Percentiles rank a stretch among this genome's conserved stretches.
Evolutionary conservation across 179 eudicot species (phyloP).

Genomic region (Beta lomatogona): DNA sequence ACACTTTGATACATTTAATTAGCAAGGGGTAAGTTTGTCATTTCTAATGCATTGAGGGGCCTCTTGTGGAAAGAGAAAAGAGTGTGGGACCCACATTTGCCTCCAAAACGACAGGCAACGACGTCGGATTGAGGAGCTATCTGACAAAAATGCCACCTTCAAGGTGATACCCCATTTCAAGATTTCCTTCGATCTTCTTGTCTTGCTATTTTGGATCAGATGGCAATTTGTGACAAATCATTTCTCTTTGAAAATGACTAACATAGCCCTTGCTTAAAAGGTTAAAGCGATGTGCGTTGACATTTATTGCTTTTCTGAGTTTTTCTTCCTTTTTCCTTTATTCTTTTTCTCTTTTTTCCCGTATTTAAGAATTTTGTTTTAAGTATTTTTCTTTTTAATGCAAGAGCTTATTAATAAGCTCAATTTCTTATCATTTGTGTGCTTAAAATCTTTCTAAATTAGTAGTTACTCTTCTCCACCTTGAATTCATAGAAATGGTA

Average conservation of each 20-base stretch:
- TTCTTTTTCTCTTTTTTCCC: background rate
- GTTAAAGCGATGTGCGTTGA: slow-evolving; percentile 23
- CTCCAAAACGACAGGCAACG: slow-evolving; percentile 44
- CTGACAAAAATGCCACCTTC: slow-evolving; percentile 40
- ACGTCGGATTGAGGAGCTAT: slow-evolving; percentile 40
- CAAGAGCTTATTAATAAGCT: no score
- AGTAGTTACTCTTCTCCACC: no score
- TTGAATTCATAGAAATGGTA: no score
- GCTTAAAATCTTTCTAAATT: no score
- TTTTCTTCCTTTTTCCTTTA: background rate
- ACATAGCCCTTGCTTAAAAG: slow-evolving; percentile 14
- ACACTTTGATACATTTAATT: background rate
- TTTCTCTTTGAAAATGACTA: slow-evolving; percentile 35
- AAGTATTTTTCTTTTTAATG: no score
- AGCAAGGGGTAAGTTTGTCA: background rate
- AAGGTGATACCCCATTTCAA: slow-evolving; percentile 42
- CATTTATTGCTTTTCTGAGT: background rate
- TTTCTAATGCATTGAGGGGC: background rate
- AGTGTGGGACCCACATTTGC: slow-evolving; percentile 32
- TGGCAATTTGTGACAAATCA: slow-evolving; percentile 27
- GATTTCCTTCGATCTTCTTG: slow-evolving; percentile 57
- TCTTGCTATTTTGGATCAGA: slow-evolving; percentile 43
- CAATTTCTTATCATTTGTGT: no score
- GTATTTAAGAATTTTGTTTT: no score
- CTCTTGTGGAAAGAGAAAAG: slow-evolving; percentile 21